Conservation (phyloP, 2,329 filamentous ascomycete species). For the Didymella keratinophila region DNA sequence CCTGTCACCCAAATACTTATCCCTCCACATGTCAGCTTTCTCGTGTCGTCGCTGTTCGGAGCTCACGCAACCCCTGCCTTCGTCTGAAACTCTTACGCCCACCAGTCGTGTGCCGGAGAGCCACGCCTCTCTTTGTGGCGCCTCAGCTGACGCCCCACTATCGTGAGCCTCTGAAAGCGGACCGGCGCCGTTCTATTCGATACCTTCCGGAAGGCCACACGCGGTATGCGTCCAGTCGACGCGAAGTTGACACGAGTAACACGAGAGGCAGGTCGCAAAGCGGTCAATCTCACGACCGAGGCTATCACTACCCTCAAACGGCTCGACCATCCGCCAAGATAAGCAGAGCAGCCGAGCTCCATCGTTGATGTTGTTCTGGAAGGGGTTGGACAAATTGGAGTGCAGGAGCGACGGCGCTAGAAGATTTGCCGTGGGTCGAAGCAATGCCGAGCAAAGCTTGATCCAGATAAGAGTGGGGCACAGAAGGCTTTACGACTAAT, state of each 20-base stretch:
- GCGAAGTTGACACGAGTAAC: neutral
- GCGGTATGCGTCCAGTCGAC: neutral
- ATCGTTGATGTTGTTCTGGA: neutral
- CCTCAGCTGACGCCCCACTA: neutral
- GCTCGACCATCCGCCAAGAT: neutral
- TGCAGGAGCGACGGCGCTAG: slow-evolving; percentile 1
- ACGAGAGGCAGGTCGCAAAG: neutral
- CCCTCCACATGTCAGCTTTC: neutral
- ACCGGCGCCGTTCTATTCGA: neutral
- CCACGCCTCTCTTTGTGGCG: neutral
- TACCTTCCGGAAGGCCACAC: neutral
- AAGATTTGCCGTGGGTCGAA: slow-evolving; percentile 16
- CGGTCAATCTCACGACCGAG: neutral
- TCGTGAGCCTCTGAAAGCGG: neutral
- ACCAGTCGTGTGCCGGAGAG: neutral
- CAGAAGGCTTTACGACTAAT: slow-evolving; percentile 21
- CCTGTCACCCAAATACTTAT: neutral
- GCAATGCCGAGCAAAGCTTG: slow-evolving; percentile 30
- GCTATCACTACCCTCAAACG: neutral
- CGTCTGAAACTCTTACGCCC: neutral
- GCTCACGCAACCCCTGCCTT: neutral
- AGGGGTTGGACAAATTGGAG: slow-evolving; percentile 2
- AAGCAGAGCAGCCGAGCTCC: slow-evolving; percentile 1
- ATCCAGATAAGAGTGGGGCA: slow-evolving; percentile 29
- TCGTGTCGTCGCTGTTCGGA: neutral